A percentile compares a stretch with the other conserved stretches of the same genome.
Conservation (phyloP, 768 basidiomycete species). For the Auricularia sp. region DNA sequence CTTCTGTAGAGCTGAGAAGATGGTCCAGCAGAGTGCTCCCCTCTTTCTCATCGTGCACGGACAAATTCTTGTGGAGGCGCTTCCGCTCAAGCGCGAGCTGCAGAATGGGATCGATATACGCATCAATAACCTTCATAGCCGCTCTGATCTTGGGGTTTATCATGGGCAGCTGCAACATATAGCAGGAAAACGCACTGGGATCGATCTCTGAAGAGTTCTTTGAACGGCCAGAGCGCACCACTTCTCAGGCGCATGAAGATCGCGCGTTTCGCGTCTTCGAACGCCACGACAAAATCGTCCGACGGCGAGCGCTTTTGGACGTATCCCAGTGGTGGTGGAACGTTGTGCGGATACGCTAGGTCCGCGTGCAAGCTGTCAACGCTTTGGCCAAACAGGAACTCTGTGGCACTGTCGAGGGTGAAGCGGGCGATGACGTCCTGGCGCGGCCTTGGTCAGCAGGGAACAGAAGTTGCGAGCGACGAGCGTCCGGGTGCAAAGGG, state of each 20-base stretch:
- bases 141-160: neutral
- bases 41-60: conserved; percentile 25
- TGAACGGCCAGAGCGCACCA: conserved; percentile 32
- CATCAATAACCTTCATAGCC: conserved; percentile 30
- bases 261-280: conserved; percentile 24
- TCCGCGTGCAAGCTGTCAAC: conserved; percentile 28
- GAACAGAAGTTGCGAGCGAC: too few species aligned
- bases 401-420: conserved; percentile 33
- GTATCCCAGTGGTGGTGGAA: neutral
- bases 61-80: neutral
- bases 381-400: conserved; percentile 40
- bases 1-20: neutral
- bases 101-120: conserved; percentile 17
- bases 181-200: conserved; percentile 7
- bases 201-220: conserved; percentile 27
- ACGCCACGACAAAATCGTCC: conserved; percentile 25
- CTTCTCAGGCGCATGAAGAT: conserved; percentile 20
- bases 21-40: conserved; percentile 1
- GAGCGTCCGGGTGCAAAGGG: too few species aligned
- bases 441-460: conserved; percentile 1
- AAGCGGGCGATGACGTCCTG: conserved; percentile 9
- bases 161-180: too few species aligned
- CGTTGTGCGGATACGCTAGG: conserved; percentile 31
- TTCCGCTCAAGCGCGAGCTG: neutral
- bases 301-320: neutral